Evolutionary conservation across 2,329 filamentous ascomycete species (phyloP), one percentile per base, ranked within the genome.

Genomic region (Bimuria novae-zelandiae): DNA sequence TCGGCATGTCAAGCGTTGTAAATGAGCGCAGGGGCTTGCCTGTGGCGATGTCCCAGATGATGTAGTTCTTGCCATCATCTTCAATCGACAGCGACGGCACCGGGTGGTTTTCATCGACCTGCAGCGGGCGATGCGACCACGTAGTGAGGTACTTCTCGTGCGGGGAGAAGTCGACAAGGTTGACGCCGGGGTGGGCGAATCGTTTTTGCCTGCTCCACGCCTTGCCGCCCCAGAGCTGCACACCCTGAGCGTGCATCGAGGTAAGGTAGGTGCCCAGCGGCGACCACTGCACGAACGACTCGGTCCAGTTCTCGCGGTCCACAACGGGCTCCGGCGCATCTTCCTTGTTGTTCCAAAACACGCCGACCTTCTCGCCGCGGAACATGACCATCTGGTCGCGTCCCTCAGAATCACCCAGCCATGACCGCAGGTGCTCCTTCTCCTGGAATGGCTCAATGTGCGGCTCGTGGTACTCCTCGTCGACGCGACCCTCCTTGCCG

Each of bases 311-410:
- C 68, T 89, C 87, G 63, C 94, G 88, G 70, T 97, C 93, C 52
- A 99, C 90, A 32, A 97, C 84, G 59, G 84, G 86, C 76, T 99
- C 94, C 4, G 93, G 92, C 19, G 82, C 77, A 55, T 97, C 92
- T 77, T 89, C 93, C 78, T 96, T 94, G 81, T 95, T 96, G 80
- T 97, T 97, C 93, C 93, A 99, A 82, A 89, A 96, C 5, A 99
- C 89, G 54, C 92, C 92, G 32, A 99, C 94, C 58, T 88, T 89
- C 48, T 99, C 94, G 63, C 88, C 89, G 48, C 90, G 88, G 81
- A 89, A 97, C 85, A 97, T 92, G 74, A 90, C 90, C 68, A 97
- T 94, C 80, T 99, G 93, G 73, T 99, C 94, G 57, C 94, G 87
- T 62, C 91, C 91, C 63, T 91, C 91, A 53, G 88, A 81, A 70